Evolutionary conservation across 73 alveolate species (phyloP).

Genomic region (Breviolum minutum): DNA sequence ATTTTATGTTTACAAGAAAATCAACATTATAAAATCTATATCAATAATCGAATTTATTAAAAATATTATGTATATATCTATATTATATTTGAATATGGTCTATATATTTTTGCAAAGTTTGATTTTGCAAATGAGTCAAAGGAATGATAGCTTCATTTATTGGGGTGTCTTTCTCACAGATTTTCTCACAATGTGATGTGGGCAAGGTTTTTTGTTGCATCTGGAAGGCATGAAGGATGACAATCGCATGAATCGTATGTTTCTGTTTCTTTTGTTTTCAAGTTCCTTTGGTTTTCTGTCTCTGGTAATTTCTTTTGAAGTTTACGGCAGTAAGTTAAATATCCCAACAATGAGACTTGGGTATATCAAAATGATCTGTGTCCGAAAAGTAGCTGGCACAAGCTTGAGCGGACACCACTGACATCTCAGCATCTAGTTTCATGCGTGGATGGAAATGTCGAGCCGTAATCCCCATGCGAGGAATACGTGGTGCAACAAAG

Average conservation of each 20-base stretch:
- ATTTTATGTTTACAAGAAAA: too few relatives aligned
- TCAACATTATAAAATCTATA: not conserved
- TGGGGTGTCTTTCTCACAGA: too few relatives aligned
- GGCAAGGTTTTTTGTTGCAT: too few relatives aligned
- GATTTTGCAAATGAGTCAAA: not conserved
- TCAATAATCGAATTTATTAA: not conserved
- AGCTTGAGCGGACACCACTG: conserved; percentile 33
- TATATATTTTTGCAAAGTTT: not conserved
- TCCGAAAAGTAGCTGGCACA: not conserved
- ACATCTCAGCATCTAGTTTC: conserved; percentile 29
- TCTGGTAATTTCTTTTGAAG: not conserved
- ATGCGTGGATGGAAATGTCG: conserved; percentile 33
- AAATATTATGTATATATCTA: not conserved
- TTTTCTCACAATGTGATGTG: too few relatives aligned
- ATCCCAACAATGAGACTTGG: conserved; percentile 13
- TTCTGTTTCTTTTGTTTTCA: too few relatives aligned
- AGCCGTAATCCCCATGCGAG: conserved; percentile 35
- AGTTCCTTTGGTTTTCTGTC: not conserved
- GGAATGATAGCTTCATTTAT: not conserved
- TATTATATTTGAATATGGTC: not conserved
- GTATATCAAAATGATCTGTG: not conserved
- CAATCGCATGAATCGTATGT: too few relatives aligned
- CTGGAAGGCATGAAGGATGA: too few relatives aligned
- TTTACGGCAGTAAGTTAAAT: not conserved
- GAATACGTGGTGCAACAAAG: conserved; percentile 38